A percentile compares a stretch with the other conserved stretches of the same genome.
Evolutionary conservation across 2,329 filamentous ascomycete genomes (phyloP).

Genomic region (Fusarium sp.): DNA sequence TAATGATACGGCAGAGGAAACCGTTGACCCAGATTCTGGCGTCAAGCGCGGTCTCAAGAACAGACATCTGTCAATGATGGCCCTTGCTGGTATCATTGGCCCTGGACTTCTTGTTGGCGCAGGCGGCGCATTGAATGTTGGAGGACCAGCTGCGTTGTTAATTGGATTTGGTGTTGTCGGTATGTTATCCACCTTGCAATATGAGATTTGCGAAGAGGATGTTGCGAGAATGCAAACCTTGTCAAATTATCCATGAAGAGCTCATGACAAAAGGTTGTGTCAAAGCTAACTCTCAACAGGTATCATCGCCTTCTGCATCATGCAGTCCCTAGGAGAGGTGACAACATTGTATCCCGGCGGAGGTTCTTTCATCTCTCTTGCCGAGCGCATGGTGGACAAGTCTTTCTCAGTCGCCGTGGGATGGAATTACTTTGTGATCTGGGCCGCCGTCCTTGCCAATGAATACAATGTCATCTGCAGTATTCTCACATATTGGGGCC

Average conservation of each 20-base stretch:
- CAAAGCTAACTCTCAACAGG: slow-evolving; percentile 48
- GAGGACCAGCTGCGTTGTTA: slow-evolving; percentile 77
- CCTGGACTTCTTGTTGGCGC: slow-evolving; percentile 80
- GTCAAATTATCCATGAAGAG: background rate
- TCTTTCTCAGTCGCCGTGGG: slow-evolving; percentile 77
- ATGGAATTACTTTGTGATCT: slow-evolving; percentile 80
- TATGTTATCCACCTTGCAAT: slow-evolving; percentile 31
- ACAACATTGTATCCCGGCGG: slow-evolving; percentile 79
- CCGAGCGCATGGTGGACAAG: slow-evolving; percentile 78
- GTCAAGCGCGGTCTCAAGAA: slow-evolving; percentile 79
- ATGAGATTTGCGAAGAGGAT: background rate
- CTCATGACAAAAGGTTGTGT: background rate
- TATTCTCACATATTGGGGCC: slow-evolving; percentile 76
- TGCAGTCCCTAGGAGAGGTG: slow-evolving; percentile 81
- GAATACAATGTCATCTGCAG: slow-evolving; percentile 78
- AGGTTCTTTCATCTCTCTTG: slow-evolving; percentile 78
- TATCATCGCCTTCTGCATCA: slow-evolving; percentile 75
- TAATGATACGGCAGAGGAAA: slow-evolving; percentile 50
- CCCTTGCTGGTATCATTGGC: slow-evolving; percentile 72
- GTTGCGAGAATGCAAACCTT: background rate
- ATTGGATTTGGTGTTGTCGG: slow-evolving; percentile 80
- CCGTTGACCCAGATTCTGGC: slow-evolving; percentile 71
- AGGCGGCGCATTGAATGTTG: slow-evolving; percentile 75
- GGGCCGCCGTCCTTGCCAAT: slow-evolving; percentile 74
- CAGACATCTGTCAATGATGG: slow-evolving; percentile 76